These are phyloP conservation scores for Paraphoma sp. DNA, from an alignment of 2,329 filamentous ascomycete genomes.

Conservation along the genomic window DNA sequence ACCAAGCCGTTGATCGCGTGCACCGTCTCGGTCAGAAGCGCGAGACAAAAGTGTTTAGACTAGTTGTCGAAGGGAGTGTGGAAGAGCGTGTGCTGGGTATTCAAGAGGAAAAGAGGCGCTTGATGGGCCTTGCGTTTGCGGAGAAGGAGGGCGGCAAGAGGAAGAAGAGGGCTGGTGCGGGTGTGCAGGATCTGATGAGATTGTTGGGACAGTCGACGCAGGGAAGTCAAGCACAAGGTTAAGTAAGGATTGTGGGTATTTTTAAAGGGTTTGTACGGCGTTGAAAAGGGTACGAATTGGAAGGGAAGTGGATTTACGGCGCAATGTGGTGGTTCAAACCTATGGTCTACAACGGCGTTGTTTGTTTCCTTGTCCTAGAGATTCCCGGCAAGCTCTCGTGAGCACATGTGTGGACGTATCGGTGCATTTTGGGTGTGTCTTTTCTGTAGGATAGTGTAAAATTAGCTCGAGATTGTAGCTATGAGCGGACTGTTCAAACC, in stretches of 20 bases:
- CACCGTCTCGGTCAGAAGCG: constrained; percentile 84
- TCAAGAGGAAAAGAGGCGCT: constrained; percentile 77
- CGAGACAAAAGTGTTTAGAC: constrained; percentile 77
- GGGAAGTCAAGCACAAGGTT: neutral
- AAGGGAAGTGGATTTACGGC: neutral
- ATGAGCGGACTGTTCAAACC: no score
- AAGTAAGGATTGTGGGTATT: no score
- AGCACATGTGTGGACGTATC: no score
- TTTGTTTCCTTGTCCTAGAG: no score
- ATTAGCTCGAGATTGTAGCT: no score
- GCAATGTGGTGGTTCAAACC: neutral
- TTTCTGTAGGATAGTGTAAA: no score
- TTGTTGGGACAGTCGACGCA: constrained; percentile 38
- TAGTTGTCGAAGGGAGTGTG: constrained; percentile 80
- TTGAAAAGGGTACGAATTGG: no score
- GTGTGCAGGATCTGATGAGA: constrained; percentile 52
- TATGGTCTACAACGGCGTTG: neutral
- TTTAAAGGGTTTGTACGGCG: no score
- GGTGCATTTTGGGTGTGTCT: no score
- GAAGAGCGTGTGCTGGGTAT: constrained; percentile 82
- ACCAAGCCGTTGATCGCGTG: constrained; percentile 88
- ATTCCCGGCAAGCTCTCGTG: no score
- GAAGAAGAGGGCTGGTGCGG: constrained; percentile 51
- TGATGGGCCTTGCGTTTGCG: constrained; percentile 80
- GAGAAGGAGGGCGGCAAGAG: constrained; percentile 70